Evolutionary conservation across 2,329 filamentous ascomycete genomes (phyloP), one percentile per base, ranked within the genome.

Genomic region (Colletotrichum euphorbiae): DNA sequence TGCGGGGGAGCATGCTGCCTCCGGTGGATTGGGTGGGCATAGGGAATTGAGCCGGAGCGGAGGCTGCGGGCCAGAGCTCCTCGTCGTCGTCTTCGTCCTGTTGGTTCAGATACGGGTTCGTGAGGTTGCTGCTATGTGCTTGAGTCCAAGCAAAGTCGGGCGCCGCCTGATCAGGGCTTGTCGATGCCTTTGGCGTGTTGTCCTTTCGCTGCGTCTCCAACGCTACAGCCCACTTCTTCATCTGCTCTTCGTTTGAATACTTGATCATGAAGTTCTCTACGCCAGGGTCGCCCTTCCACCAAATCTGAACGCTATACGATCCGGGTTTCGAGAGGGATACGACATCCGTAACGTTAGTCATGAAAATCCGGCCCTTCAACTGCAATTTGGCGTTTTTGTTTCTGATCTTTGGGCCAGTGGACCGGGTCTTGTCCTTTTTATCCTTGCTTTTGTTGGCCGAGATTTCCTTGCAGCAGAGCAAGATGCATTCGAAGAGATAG

Each of bases 321-420:
- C 93, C 94, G 80, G 93, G 93, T 79, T 94, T 97, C 56, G 91
- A 90, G 68, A 96, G 84, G 17, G 92, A 94, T 46, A 97, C 84
- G n/a, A 97, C 91, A 78, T 98, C 93, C 43, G 94, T 98, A 62
- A 99, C 95, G 76, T 99, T 99, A 73, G 94, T 94, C 94, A 99
- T 98, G 81, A 98, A 98, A 74, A 99, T 99, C 58, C 96, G 90
- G 43, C 96, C 96, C 80, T 99, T 99, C 33, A 99, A 86, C 79
- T 98, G 94, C 69, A 98, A 85, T 80, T 95, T 97, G 46, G 91
- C 91, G 74, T 89, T 92, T 77, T 88, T 90, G 75, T 86, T 89
- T 51, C 82, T 81, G 52, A 79, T 76, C 78, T 90, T 93, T 66
- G 89, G 85, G 6, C 79, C 81, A 2, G 81, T 82, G 0, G 85